Evolutionary conservation across 2,329 filamentous ascomycete species (phyloP), one percentile per base, ranked within the genome.

Genomic region (Magnaporthiopsis poae): DNA sequence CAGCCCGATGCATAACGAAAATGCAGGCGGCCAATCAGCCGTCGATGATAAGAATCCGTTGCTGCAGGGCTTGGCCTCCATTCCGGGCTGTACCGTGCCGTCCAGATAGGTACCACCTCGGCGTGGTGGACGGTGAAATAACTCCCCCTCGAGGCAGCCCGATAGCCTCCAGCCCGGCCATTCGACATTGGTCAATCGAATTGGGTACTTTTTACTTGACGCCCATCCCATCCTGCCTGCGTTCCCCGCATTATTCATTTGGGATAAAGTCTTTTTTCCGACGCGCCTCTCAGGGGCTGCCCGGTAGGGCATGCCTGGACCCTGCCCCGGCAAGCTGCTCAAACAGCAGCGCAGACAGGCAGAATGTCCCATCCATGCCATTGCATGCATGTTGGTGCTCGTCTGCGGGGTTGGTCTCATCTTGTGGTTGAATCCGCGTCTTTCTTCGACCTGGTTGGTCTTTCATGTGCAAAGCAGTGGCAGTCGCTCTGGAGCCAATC

Each of bases 1-100:
- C 64, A 65, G 60, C 56, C 64, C 35, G 39, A 65, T 65, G 64
- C 64, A 60, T 62, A 65, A 65, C 59, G 61, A 60, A 65, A 65
- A 65, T 35, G 60, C 18, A 4, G 27, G 60, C 36, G 52, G 35
- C 64, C 64, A 65, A 65, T 65, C 64, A 65, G 64, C 12, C 61
- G 25, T 18, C 13, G 36, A 46, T 60, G 64, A 65, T 65, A 65
- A 65, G 64, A 21, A 7, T 62, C 36, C 59, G 35, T 27, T 11
- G 33, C 56, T 65, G 59, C 64, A 39, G 27, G 29, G 11, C 64
- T 65, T 60, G 64, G 60, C 64, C 27, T 46, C 64, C 56, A 64
- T 27, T 59, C 36, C 21, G 5, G 46, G 46, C 18, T 8, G 46
- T 13, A 18, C 39, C 39, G 39, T 46, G 39, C 21, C 46, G 46